phyloP scores from a whole-genome alignment of 352 stramenopile genomes.

The Phytopythium montanum region DNA sequence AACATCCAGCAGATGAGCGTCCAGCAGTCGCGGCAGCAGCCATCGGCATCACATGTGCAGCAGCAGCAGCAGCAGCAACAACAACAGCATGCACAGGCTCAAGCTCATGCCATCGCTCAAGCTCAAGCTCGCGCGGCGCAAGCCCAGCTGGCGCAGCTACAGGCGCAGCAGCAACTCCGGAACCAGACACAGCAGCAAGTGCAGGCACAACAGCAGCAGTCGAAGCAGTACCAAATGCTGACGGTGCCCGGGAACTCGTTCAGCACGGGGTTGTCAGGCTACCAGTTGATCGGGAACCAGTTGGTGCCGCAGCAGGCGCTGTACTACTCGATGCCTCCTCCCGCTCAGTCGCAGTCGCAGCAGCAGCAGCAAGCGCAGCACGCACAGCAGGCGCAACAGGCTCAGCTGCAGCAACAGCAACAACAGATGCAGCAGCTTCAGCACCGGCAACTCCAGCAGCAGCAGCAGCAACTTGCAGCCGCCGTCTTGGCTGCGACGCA shows the following conservation, averaged over 20 bases:
- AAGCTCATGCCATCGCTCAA: conserved; percentile 51
- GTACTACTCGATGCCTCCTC: conserved; percentile 52
- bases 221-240: conserved; percentile 71
- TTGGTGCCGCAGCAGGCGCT: conserved; percentile 50
- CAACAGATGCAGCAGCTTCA: conserved; percentile 40
- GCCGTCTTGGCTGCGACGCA: conserved; percentile 31
- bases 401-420: conserved; percentile 27
- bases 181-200: conserved; percentile 17
- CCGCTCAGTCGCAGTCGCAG: conserved; percentile 30
- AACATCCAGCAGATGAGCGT: conserved; percentile 53
- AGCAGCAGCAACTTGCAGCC: conserved; percentile 39
- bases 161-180: conserved; percentile 23
- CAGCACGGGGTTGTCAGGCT: conserved; percentile 43
- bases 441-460: conserved; percentile 41
- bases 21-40: conserved; percentile 33
- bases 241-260: conserved; percentile 37
- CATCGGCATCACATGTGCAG: conserved; percentile 26
- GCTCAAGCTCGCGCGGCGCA: conserved; percentile 39
- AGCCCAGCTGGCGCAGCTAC: conserved; percentile 39
- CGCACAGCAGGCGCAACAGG: conserved; percentile 24
- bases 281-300: conserved; percentile 65
- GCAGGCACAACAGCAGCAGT: conserved; percentile 37
- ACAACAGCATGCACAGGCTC: conserved; percentile 38
- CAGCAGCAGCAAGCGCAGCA: conserved; percentile 33
- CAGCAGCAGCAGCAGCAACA: conserved; percentile 31